Evolutionary conservation across 2,329 filamentous ascomycete species (phyloP).

Genomic region (Colletotrichum cereale): DNA sequence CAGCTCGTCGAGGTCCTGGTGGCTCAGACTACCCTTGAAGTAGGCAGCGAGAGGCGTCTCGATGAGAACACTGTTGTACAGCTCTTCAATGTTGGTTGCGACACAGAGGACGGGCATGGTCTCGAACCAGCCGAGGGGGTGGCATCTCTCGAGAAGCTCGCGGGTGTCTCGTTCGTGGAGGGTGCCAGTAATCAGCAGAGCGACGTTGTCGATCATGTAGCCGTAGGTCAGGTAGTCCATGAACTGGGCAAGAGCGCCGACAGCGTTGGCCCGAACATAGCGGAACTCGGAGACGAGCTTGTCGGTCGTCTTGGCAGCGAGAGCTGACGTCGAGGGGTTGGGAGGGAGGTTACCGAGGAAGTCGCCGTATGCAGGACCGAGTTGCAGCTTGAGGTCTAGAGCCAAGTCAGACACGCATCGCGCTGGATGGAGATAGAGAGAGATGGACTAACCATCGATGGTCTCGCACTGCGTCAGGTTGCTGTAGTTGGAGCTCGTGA

Average conservation of each 20-base stretch:
- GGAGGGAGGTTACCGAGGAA: conserved; percentile 94
- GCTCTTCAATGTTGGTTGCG: conserved; percentile 97
- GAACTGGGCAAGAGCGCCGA: conserved; percentile 91
- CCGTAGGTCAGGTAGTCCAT: conserved; percentile 99
- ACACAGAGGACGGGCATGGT: conserved; percentile 98
- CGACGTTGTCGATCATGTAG: conserved; percentile 99
- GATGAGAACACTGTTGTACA: conserved; percentile 97
- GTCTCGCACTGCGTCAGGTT: conserved; percentile 98
- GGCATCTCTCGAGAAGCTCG: conserved; percentile 94
- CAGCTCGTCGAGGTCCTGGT: conserved; percentile 96
- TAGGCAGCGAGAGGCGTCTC: conserved; percentile 96
- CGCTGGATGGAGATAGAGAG: background rate
- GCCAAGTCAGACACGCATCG: conserved; percentile 32
- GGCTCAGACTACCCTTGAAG: conserved; percentile 96
- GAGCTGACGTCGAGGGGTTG: conserved; percentile 94
- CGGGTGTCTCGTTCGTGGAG: conserved; percentile 97
- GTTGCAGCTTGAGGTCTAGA: conserved; percentile 95
- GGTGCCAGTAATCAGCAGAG: conserved; percentile 96
- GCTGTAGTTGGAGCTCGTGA: conserved; percentile 90
- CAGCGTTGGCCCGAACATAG: conserved; percentile 94
- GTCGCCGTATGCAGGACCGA: conserved; percentile 96
- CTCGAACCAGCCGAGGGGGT: conserved; percentile 98
- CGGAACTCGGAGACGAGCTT: conserved; percentile 98
- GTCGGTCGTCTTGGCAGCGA: conserved; percentile 95
- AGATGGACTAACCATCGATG: conserved; percentile 80